These are phyloP conservation scores for Neltuma alba DNA, from an alignment of 306 rosid genomes.

Conservation along the genomic window DNA sequence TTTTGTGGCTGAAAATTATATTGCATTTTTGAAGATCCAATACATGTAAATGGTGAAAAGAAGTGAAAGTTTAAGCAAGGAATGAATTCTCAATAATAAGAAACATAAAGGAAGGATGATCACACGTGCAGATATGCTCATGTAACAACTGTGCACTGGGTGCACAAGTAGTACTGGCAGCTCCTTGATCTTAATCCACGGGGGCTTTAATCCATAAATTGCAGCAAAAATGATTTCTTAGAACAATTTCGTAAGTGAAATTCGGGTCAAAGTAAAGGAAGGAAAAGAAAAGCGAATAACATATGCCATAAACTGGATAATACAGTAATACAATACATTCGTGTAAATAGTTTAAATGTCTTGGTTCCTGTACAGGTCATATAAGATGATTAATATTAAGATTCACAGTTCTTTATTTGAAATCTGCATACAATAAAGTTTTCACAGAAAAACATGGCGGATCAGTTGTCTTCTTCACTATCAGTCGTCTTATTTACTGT, in stretches of 20 bases:
- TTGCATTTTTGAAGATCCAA: background rate
- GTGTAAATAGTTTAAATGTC: background rate
- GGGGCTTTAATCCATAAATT: background rate
- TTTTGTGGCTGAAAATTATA: background rate
- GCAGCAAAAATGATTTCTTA: background rate
- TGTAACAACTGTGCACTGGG: background rate
- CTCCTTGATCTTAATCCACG: background rate
- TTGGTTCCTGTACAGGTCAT: background rate
- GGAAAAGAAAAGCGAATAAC: background rate
- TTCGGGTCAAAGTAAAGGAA: constrained; percentile 1
- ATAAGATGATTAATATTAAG: constrained; percentile 1
- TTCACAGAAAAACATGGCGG: background rate
- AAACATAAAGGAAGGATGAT: constrained; percentile 4
- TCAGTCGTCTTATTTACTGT: background rate
- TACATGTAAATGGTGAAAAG: background rate
- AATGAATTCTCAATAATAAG: background rate
- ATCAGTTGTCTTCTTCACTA: background rate
- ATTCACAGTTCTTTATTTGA: background rate
- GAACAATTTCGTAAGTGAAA: background rate
- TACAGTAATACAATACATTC: background rate
- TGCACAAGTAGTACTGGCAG: background rate
- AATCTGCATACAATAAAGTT: background rate
- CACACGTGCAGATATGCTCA: background rate
- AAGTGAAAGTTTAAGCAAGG: constrained; percentile 4
- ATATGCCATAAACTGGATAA: background rate